These are phyloP conservation scores for Durio zibethinus DNA, from an alignment of 345 rosid genomes.

Conservation along the genomic window DNA sequence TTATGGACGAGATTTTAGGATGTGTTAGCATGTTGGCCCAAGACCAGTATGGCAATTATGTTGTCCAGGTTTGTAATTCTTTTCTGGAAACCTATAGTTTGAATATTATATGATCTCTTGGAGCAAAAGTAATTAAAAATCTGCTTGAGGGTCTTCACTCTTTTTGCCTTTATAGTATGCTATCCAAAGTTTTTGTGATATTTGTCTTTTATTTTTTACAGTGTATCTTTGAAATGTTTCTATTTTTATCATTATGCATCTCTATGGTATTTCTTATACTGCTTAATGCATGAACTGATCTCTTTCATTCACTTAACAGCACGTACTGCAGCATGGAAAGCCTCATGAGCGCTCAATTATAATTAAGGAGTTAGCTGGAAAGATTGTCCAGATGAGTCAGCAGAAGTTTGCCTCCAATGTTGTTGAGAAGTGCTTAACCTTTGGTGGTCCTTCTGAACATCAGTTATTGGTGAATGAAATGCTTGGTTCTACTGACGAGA, in stretches of 20 bases:
- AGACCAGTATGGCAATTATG: constrained; percentile 73
- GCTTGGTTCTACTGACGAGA: constrained; percentile 63
- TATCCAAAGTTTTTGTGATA: neutral
- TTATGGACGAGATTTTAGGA: constrained; percentile 62
- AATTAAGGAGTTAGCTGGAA: constrained; percentile 56
- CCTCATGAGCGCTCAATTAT: constrained; percentile 58
- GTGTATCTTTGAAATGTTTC: neutral
- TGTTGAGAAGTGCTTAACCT: constrained; percentile 61
- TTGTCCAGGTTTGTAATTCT: constrained; percentile 47
- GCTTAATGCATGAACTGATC: neutral
- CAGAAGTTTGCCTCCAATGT: constrained; percentile 65
- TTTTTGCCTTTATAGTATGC: neutral
- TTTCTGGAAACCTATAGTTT: neutral
- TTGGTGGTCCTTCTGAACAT: constrained; percentile 50
- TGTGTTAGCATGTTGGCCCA: constrained; percentile 60
- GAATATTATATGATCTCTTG: neutral
- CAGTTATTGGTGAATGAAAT: constrained; percentile 57
- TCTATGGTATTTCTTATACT: neutral
- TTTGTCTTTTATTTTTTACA: neutral
- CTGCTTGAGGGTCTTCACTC: neutral
- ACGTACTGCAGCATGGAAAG: constrained; percentile 65
- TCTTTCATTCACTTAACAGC: constrained; percentile 35
- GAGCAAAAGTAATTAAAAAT: neutral
- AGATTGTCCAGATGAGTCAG: constrained; percentile 66
- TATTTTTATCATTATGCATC: neutral